phyloP scores from a whole-genome alignment of 2,329 filamentous ascomycete species.

The Aspergillus udagawae region DNA sequence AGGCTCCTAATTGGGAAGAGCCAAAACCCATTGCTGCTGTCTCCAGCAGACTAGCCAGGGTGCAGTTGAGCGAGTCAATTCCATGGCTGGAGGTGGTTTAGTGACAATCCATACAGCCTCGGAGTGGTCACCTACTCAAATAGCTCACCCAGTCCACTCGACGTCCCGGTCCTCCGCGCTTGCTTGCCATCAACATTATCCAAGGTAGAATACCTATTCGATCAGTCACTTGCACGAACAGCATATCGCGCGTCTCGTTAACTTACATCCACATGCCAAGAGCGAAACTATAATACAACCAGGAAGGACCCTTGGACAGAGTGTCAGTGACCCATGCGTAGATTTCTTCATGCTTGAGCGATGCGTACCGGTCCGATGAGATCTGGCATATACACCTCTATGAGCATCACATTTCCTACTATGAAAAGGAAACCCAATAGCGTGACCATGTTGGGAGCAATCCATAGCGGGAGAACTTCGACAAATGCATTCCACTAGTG shows the following conservation, averaged over 20 bases:
- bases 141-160: constrained; percentile 88
- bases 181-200: constrained; percentile 99
- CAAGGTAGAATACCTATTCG: constrained; percentile 76
- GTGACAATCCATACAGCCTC: constrained; percentile 12
- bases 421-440: constrained; percentile 94
- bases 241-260: neutral
- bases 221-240: constrained; percentile 12
- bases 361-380: constrained; percentile 75
- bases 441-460: constrained; percentile 97
- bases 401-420: constrained; percentile 70
- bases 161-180: constrained; percentile 88
- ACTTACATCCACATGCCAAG: constrained; percentile 87
- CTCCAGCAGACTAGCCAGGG: constrained; percentile 83
- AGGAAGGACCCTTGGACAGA: constrained; percentile 65
- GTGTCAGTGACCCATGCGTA: constrained; percentile 10
- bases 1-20: constrained; percentile 76
- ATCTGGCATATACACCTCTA: constrained; percentile 82
- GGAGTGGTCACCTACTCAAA: constrained; percentile 64
- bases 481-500: constrained; percentile 93
- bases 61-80: constrained; percentile 97
- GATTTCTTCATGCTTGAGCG: neutral
- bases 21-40: constrained; percentile 91
- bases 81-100: constrained; percentile 61
- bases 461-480: constrained; percentile 86
- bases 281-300: constrained; percentile 95